These are phyloP conservation scores for Neophaeococcomyces mojaviensis DNA, from an alignment of 2,329 filamentous ascomycete species.

Conservation along the genomic window DNA sequence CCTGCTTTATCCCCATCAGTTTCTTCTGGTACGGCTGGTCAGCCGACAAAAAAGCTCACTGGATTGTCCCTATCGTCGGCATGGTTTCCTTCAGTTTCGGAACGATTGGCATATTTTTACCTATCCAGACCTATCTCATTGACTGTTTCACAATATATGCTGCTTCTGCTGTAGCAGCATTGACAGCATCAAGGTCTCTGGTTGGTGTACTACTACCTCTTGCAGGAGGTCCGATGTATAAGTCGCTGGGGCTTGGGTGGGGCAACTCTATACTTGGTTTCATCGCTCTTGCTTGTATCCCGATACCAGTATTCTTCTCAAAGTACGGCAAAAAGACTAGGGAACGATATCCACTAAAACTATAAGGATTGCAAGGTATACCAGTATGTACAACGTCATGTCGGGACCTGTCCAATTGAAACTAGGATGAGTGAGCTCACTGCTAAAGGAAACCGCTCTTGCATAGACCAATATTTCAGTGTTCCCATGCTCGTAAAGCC, in stretches of 20 bases:
- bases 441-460: no score
- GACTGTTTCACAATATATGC: constrained; percentile 45
- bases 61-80: constrained; percentile 56
- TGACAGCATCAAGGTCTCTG: constrained; percentile 49
- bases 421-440: no score
- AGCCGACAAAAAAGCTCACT: constrained; percentile 46
- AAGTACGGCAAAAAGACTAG: no score
- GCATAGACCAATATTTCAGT: no score
- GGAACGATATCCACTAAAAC: no score
- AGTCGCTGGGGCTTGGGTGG: constrained; percentile 41
- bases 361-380: no score
- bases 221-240: constrained; percentile 48
- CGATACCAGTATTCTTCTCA: no score
- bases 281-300: no score
- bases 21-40: constrained; percentile 55
- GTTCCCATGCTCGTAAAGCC: no score
- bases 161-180: constrained; percentile 46
- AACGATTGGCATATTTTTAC: constrained; percentile 46
- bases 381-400: no score
- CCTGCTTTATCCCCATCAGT: constrained; percentile 46
- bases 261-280: constrained; percentile 50
- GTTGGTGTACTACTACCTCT: constrained; percentile 54
- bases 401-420: no score
- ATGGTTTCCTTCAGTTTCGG: constrained; percentile 49
- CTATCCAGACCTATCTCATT: constrained; percentile 44